These are phyloP conservation scores for Monilinia fructigena DNA, from an alignment of 2,329 filamentous ascomycete species.

Conservation along the genomic window DNA sequence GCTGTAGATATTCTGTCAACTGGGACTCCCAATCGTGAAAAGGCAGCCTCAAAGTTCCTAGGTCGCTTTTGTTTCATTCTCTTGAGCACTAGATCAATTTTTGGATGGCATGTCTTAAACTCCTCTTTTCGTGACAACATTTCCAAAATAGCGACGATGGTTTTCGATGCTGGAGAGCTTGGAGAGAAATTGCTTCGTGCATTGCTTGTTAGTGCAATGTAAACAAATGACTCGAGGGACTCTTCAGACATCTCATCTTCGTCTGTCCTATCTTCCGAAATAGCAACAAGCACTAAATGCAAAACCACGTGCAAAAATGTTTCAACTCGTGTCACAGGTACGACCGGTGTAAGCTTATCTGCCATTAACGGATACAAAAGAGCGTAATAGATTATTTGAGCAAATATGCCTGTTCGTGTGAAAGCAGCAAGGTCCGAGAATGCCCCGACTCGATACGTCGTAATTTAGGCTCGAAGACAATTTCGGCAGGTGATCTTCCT, in stretches of 20 bases:
- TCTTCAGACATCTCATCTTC: conserved; percentile 52
- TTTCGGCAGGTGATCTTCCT: conserved; percentile 74
- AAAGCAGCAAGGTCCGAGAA: conserved; percentile 78
- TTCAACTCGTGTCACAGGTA: conserved; percentile 81
- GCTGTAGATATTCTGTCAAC: conserved; percentile 78
- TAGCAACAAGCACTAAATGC: conserved; percentile 81
- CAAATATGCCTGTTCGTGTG: conserved; percentile 81
- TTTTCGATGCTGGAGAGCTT: conserved; percentile 56
- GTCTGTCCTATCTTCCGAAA: conserved; percentile 72
- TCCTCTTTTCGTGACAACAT: conserved; percentile 65
- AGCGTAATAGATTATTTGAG: conserved; percentile 85
- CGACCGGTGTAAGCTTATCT: conserved; percentile 65
- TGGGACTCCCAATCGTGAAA: conserved; percentile 61
- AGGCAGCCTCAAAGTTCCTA: conserved; percentile 66
- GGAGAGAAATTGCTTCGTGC: conserved; percentile 62
- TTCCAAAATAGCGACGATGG: conserved; percentile 63
- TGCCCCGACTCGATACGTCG: conserved; percentile 68
- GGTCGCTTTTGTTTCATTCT: conserved; percentile 83
- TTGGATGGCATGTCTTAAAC: conserved; percentile 79
- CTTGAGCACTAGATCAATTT: conserved; percentile 79
- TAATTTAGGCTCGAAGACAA: conserved; percentile 88
- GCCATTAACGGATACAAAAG: conserved; percentile 77
- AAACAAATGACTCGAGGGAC: conserved; percentile 65
- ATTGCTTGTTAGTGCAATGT: conserved; percentile 63
- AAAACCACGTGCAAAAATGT: conserved; percentile 88